Base-by-base conservation (phyloP, 441 rosid species). In the Erysimum cheiri region DNA sequence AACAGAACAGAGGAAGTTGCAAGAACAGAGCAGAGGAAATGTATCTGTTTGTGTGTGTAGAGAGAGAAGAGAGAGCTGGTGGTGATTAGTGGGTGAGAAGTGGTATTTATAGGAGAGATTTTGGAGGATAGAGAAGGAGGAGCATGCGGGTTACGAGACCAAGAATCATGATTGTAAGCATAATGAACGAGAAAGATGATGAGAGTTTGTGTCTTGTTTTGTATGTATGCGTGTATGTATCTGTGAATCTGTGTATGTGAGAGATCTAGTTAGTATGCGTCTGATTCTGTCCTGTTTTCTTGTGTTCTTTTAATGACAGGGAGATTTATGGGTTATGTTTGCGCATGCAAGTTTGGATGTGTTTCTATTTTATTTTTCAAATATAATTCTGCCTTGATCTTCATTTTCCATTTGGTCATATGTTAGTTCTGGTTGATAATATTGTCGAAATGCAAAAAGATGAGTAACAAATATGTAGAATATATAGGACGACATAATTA, bases 71-170 rank as follows among this genome's bases (percentile, higher is more conserved):
- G 79, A 74, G 70, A 79, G 46, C 41, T 32, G 54, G 68, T 43
- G 52, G 70, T 64, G 70, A 76, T 80, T 70, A 64, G 74, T 82
- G 80, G 52, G 63, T 13, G 46, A 13, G 75, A 58, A 43, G 74
- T 58, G 61, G 70, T 64, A 79, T 80, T 77, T 87, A 82, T 83
- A 86, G 83, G 76, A 59, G 85, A 71, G 78, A 3, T 8, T 55
- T 33, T 66, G 76, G 67, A 67, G 65, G 79, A 59, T 28, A 58
- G 78, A 65, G 78, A 56, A 46, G 68, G 41, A 47, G 63, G 77
- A 83, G 97, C 98, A 91, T 91, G 97, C 95, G 95, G 92, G 88
- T 81, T 90, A 84, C 90, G 91, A 88, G 84, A 89, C 93, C 95
- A 87, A 87, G 85, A 89, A 87, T 86, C 89, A 93, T 93, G 86